Conservation (phyloP, 1,139 yeast genomes). For the Sugiyamaella sp. region DNA sequence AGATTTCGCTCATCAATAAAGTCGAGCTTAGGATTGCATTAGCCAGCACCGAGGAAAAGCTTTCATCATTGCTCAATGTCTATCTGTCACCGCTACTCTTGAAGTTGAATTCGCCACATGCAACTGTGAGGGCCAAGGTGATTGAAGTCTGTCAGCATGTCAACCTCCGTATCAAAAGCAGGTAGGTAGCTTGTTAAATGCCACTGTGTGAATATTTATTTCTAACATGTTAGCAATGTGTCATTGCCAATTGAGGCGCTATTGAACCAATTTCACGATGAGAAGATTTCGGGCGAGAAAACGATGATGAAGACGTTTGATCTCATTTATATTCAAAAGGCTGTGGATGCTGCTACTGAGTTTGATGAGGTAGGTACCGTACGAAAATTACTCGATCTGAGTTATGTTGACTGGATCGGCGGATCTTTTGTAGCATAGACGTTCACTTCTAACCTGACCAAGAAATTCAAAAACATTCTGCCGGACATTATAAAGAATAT, state of each 20-base stretch:
- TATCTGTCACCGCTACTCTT: slow-evolving; percentile 79
- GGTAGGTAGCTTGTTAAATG: slow-evolving; percentile 30
- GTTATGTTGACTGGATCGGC: too few species aligned
- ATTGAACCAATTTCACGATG: slow-evolving; percentile 62
- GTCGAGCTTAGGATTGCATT: slow-evolving; percentile 86
- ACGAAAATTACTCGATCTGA: too few species aligned
- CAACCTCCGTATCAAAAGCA: slow-evolving; percentile 66
- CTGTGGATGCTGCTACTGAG: slow-evolving; percentile 41
- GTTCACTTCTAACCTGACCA: slow-evolving; percentile 3
- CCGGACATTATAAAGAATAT: slow-evolving; percentile 56
- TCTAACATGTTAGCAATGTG: slow-evolving; percentile 40
- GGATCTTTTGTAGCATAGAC: too few species aligned
- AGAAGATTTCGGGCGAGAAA: slow-evolving; percentile 51
- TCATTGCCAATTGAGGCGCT: slow-evolving; percentile 65
- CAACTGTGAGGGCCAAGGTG: slow-evolving; percentile 68
- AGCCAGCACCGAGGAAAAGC: slow-evolving; percentile 67
- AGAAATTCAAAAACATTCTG: slow-evolving; percentile 43
- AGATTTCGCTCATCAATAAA: slow-evolving; percentile 41
- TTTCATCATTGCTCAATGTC: slow-evolving; percentile 59
- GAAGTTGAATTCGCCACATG: slow-evolving; percentile 74
- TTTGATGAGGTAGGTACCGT: slow-evolving; percentile 6
- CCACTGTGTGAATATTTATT: background rate
- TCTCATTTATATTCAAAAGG: slow-evolving; percentile 65
- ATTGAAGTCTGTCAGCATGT: slow-evolving; percentile 67
- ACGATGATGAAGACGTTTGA: slow-evolving; percentile 65